Percentiles rank a stretch among this genome's conserved stretches.
Evolutionary conservation across 176 grass and related monocot species (phyloP).

Genomic region (Hyparrhenia diplandra): DNA sequence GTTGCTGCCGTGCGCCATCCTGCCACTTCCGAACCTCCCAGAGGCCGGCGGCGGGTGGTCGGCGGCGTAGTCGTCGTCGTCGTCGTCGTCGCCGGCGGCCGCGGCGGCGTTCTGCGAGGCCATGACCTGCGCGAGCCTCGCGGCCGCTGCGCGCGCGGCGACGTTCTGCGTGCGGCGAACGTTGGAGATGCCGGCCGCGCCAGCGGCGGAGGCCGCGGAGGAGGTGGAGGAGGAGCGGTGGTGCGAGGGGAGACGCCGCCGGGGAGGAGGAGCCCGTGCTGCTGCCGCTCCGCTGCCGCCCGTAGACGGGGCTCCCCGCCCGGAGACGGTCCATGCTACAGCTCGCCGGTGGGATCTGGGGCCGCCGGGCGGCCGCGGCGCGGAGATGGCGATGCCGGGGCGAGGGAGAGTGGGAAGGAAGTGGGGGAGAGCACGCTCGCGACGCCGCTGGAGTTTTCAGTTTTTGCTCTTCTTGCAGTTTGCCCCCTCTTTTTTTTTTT

Average conservation of each 20-base stretch:
- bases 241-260: conserved; percentile 75
- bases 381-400: conserved; percentile 37
- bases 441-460: conserved; percentile 35
- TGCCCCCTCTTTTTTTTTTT: neutral
- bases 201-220: conserved; percentile 33
- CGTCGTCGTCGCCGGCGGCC: conserved; percentile 73
- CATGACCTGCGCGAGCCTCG: conserved; percentile 95
- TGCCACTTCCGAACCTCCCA: conserved; percentile 38
- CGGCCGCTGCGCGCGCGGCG: conserved; percentile 86
- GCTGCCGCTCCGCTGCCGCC: conserved; percentile 84
- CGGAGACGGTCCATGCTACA: conserved; percentile 68
- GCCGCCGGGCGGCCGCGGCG: conserved; percentile 25
- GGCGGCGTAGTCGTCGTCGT: conserved; percentile 58
- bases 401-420: conserved; percentile 46
- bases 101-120: conserved; percentile 77
- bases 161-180: conserved; percentile 91
- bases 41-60: conserved; percentile 31
- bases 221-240: conserved; percentile 75
- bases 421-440: conserved; percentile 42
- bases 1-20: conserved; percentile 35
- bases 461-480: conserved; percentile 12
- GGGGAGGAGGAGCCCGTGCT: conserved; percentile 82
- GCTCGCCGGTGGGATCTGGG: conserved; percentile 46
- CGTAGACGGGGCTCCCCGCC: conserved; percentile 84
- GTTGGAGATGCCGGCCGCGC: conserved; percentile 43